phyloP scores from a whole-genome alignment of 75 land plant genomes.

The Cunninghamia lanceolata region DNA sequence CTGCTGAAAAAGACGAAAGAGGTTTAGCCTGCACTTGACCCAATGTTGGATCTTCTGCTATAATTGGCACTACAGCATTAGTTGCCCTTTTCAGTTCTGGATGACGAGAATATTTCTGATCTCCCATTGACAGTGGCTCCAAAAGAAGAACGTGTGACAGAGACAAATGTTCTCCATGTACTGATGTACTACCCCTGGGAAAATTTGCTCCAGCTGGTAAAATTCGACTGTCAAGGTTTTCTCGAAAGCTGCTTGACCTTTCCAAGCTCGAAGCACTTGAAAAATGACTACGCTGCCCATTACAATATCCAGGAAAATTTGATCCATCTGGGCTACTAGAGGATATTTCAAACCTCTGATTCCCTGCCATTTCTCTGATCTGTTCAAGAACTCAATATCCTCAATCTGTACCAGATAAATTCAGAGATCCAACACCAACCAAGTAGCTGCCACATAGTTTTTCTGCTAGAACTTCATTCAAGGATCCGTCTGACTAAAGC shows the following conservation, averaged over 20 bases:
- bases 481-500: background rate
- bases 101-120: slow-evolving; percentile 39
- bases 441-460: slow-evolving; percentile 9
- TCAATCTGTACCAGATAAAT: slow-evolving; percentile 2
- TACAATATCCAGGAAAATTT: slow-evolving; percentile 25
- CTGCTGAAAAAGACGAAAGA: slow-evolving; percentile 33
- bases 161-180: slow-evolving; percentile 34
- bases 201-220: slow-evolving; percentile 36
- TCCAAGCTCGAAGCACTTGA: slow-evolving; percentile 41
- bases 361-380: slow-evolving; percentile 52
- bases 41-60: slow-evolving; percentile 45
- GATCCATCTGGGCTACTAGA: slow-evolving; percentile 69
- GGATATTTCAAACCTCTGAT: slow-evolving; percentile 58
- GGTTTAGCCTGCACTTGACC: slow-evolving; percentile 44
- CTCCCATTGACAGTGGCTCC: slow-evolving; percentile 46
- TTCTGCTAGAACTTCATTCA: background rate
- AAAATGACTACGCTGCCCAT: slow-evolving; percentile 55
- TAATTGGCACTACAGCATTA: slow-evolving; percentile 35
- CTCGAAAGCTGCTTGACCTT: slow-evolving; percentile 70
- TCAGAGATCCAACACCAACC: slow-evolving; percentile 8
- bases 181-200: slow-evolving; percentile 31
- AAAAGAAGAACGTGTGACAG: slow-evolving; percentile 33
- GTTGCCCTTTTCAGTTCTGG: slow-evolving; percentile 50
- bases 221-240: slow-evolving; percentile 43
- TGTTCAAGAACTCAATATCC: slow-evolving; percentile 10